A percentile compares a stretch with the other conserved stretches of the same genome.
phyloP scores from a whole-genome alignment of 169 alveolate species.

The Plasmodium falciparum region DNA sequence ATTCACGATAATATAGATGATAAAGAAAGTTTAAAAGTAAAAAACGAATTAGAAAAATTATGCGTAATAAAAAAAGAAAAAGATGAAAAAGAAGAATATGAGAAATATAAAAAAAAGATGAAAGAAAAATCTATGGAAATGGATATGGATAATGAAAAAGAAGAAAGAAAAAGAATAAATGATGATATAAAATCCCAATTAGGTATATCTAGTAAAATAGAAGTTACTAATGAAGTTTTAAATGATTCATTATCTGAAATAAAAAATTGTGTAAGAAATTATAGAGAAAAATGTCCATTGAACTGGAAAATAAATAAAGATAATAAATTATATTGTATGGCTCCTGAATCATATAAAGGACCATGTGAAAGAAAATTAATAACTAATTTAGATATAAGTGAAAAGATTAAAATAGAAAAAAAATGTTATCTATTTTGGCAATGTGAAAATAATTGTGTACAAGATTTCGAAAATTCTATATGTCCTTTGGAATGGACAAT shows the following conservation, averaged over 20 bases:
- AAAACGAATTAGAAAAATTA: conserved; percentile 40
- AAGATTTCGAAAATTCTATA: conserved; percentile 40
- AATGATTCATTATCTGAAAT: conserved; percentile 63
- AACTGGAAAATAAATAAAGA: conserved; percentile 46
- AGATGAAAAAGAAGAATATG: conserved; percentile 34
- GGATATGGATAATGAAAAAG: background rate
- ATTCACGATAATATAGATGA: conserved; percentile 21
- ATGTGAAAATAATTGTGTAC: conserved; percentile 59
- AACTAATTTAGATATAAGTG: conserved; percentile 40
- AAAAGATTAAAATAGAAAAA: conserved; percentile 57
- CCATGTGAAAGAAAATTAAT: conserved; percentile 77
- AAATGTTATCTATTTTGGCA: conserved; percentile 62
- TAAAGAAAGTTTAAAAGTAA: conserved; percentile 23
- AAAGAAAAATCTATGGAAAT: background rate
- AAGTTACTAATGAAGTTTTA: conserved; percentile 4
- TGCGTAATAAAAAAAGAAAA: conserved; percentile 43
- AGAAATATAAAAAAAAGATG: conserved; percentile 3
- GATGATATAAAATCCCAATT: conserved; percentile 13
- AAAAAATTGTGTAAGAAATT: conserved; percentile 65
- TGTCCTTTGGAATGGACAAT: conserved; percentile 84
- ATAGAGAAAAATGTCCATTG: conserved; percentile 58
- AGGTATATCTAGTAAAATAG: conserved; percentile 63
- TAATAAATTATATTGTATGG: conserved; percentile 62
- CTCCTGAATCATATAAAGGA: conserved; percentile 82
- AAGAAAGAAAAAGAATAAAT: conserved; percentile 14